Percentiles rank a stretch among this genome's conserved stretches.
Evolutionary conservation across 495 filamentous ascomycete species (phyloP).

Genomic region (Aspergillus steynii): DNA sequence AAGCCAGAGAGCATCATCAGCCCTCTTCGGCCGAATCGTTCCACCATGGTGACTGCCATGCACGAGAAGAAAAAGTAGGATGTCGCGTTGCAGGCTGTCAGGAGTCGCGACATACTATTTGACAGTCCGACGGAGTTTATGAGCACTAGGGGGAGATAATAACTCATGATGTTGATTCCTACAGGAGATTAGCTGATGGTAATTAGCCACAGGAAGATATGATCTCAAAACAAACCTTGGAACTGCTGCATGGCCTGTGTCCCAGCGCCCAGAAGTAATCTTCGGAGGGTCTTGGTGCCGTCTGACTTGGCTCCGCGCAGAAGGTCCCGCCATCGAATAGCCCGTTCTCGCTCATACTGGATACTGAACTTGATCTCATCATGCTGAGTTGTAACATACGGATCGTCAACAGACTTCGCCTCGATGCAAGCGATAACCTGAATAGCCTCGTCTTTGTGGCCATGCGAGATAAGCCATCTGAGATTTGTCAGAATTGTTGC

Average conservation of each 20-base stretch:
- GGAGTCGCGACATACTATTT: constrained; percentile 46
- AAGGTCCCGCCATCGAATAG: constrained; percentile 48
- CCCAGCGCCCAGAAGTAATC: constrained; percentile 51
- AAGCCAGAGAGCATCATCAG: constrained; percentile 50
- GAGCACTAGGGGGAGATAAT: constrained; percentile 52
- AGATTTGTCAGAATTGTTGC: not conserved
- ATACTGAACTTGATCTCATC: constrained; percentile 51
- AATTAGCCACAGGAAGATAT: not conserved
- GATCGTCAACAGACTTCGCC: constrained; percentile 43
- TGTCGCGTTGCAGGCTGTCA: constrained; percentile 52
- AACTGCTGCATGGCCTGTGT: constrained; percentile 58
- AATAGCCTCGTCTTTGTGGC: constrained; percentile 42
- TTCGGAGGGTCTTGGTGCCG: constrained; percentile 47
- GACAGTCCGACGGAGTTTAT: constrained; percentile 50
- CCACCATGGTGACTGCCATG: constrained; percentile 47
- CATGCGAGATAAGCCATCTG: constrained; percentile 52
- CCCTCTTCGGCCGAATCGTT: constrained; percentile 51
- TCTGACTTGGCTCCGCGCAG: constrained; percentile 38
- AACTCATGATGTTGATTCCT: constrained; percentile 50
- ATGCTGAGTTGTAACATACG: constrained; percentile 44
- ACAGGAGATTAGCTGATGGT: not conserved
- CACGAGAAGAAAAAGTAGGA: constrained; percentile 51
- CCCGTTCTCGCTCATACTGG: constrained; percentile 50
- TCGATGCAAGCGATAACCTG: constrained; percentile 53
- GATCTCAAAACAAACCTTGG: constrained; percentile 1